Conservation (phyloP, 208 protist genomes). For the Leishmania amazonensis region DNA sequence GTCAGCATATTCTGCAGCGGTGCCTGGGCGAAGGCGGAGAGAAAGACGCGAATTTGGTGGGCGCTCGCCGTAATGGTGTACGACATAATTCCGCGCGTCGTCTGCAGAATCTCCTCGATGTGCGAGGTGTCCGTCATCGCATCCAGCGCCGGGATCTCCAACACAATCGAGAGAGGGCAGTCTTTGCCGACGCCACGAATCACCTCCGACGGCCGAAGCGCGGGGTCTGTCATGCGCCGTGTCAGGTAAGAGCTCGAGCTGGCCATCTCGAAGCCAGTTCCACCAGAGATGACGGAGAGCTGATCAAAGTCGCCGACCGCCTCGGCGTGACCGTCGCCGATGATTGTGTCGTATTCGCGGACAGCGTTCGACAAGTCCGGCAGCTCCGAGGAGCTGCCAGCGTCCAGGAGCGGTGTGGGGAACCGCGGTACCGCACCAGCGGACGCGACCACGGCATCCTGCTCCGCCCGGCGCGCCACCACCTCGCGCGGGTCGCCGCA, state of each 20-base stretch:
- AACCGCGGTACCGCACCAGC: background rate
- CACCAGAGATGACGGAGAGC: constrained; percentile 25
- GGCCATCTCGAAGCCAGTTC: constrained; percentile 20
- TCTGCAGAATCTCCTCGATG: constrained; percentile 85
- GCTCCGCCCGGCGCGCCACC: constrained; percentile 28
- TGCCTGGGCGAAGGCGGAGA: constrained; percentile 40
- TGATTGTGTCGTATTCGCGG: constrained; percentile 24
- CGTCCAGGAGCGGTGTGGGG: background rate
- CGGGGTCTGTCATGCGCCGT: constrained; percentile 17
- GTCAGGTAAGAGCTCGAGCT: constrained; percentile 23
- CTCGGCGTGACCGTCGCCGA: constrained; percentile 9
- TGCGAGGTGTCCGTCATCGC: constrained; percentile 47
- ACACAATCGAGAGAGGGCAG: constrained; percentile 56
- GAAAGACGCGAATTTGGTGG: constrained; percentile 67
- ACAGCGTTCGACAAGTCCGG: constrained; percentile 14
- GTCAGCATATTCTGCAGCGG: constrained; percentile 50
- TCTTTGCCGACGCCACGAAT: constrained; percentile 33
- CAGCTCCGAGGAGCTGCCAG: constrained; percentile 29
- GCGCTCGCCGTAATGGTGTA: constrained; percentile 74
- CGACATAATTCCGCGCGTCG: constrained; percentile 76
- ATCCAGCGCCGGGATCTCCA: constrained; percentile 81
- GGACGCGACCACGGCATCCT: constrained; percentile 18
- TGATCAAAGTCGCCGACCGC: constrained; percentile 16
- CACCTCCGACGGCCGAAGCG: constrained; percentile 13
- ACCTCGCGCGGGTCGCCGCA: constrained; percentile 51